Conservation (phyloP, 2,329 filamentous ascomycete genomes). For the Falciphora oryzae region DNA sequence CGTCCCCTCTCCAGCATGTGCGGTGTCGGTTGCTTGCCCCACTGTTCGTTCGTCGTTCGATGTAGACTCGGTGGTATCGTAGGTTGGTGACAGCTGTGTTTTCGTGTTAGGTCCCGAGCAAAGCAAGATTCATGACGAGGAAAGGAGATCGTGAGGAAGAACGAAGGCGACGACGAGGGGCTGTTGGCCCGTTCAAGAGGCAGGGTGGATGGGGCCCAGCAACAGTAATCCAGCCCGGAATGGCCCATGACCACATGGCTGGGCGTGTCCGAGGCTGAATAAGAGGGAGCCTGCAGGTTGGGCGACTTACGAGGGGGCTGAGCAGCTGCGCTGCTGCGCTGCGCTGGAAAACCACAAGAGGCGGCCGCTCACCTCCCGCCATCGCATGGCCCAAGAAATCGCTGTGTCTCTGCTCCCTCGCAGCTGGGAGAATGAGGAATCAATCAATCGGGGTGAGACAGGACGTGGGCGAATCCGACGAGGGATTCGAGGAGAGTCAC, state of each 20-base stretch:
- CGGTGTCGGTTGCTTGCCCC: not conserved
- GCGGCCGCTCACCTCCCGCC: no score
- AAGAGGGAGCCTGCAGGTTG: not conserved
- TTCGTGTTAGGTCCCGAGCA: not conserved
- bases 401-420: not conserved
- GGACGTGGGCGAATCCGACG: not conserved
- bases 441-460: not conserved
- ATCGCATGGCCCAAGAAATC: not conserved
- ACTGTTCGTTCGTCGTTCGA: not conserved
- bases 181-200: not conserved
- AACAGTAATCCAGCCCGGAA: constrained; percentile 3
- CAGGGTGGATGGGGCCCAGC: not conserved
- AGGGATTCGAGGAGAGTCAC: not conserved
- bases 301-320: not conserved
- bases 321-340: not conserved
- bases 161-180: not conserved
- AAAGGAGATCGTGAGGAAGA: not conserved
- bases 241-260: not conserved
- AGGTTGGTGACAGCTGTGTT: not conserved
- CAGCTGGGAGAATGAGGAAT: not conserved
- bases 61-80: not conserved
- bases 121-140: constrained; percentile 3
- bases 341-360: not conserved
- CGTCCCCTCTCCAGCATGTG: constrained; percentile 6
- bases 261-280: constrained; percentile 7